Evolutionary conservation across 129 eudicot genomes (phyloP), one percentile per base, ranked within the genome.

Genomic region (Arctium minus): DNA sequence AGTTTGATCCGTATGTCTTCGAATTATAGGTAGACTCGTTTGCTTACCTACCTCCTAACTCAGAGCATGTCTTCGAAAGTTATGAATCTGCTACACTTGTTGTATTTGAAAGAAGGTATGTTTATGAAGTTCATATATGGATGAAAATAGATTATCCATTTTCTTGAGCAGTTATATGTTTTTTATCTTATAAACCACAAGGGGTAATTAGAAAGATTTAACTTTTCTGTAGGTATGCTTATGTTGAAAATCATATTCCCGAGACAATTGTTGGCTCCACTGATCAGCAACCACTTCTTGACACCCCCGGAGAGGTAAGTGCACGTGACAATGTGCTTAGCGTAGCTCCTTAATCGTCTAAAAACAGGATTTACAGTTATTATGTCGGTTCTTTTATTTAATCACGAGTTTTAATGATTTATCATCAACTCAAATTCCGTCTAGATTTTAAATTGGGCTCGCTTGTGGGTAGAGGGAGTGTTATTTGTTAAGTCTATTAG

Each of bases 251-350:
- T 86, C 83, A 87, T 85, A 75, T 39, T 30, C 82, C 94, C 7
- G 97, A 93, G 86, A 85, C 85, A 80, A 86, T 90, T 69, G 83
- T 93, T 76, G 92, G 98, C 68, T 90, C 96, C 69, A 89, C 99
- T 77, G 86, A 90, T 79, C 90, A 91, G 78, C 98, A 91, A 76
- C 91, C 97, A 27, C 98, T 96, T 84, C 96, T 96, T 77, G 98
- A 96, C 83, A 90, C 94, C 85, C 99, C 99, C 35, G 99, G 99
- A 48, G 97, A 96, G 97, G 99, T 84, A 84, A 39, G 27, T 68
- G 35, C 48, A 1, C 50, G 27, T 64, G n/a, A 44, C 78, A 31
- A 39, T 75, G 31, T 39, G 30, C 30, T 64, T 78, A 44, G 2
- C 53, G 13, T 10, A 2, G 46, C 46, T 40, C 46, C 46, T 40